Percentiles rank a stretch among this genome's conserved stretches.
Conservation (phyloP, 2,329 filamentous ascomycete species). For the Trichoderma harzianum region DNA sequence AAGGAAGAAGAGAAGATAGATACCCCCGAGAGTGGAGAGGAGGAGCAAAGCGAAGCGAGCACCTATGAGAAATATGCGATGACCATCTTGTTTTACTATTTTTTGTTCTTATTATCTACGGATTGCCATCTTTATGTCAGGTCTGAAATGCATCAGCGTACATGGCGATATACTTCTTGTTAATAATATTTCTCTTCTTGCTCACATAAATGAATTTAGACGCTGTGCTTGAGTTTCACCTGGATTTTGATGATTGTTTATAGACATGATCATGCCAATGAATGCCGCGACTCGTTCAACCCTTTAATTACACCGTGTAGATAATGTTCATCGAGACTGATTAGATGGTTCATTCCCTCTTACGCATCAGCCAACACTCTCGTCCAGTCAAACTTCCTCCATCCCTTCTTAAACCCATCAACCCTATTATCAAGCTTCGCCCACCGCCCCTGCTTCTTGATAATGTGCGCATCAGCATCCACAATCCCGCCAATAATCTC, state of each 20-base stretch:
- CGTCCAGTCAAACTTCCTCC: conserved; percentile 92
- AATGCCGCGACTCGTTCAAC: not conserved
- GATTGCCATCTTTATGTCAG: not conserved
- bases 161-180: not conserved
- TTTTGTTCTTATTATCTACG: not conserved
- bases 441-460: conserved; percentile 91
- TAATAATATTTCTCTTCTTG: not conserved
- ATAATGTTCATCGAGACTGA: not conserved
- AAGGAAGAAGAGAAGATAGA: not conserved
- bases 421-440: conserved; percentile 64
- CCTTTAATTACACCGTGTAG: not conserved
- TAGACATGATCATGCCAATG: not conserved
- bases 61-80: conserved; percentile 4
- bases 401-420: conserved; percentile 76
- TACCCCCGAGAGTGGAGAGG: conserved; percentile 7
- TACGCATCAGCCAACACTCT: conserved; percentile 48
- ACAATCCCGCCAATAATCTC: conserved; percentile 93
- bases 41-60: not conserved
- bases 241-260: not conserved
- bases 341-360: not conserved
- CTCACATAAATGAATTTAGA: not conserved
- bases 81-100: not conserved
- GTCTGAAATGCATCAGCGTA: conserved; percentile 1
- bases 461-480: conserved; percentile 73
- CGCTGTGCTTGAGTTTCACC: not conserved